Percentiles rank a stretch among this genome's conserved stretches.
These are phyloP conservation scores for Cocos nucifera DNA, from an alignment of 176 grass and related monocot genomes.

Conservation along the genomic window DNA sequence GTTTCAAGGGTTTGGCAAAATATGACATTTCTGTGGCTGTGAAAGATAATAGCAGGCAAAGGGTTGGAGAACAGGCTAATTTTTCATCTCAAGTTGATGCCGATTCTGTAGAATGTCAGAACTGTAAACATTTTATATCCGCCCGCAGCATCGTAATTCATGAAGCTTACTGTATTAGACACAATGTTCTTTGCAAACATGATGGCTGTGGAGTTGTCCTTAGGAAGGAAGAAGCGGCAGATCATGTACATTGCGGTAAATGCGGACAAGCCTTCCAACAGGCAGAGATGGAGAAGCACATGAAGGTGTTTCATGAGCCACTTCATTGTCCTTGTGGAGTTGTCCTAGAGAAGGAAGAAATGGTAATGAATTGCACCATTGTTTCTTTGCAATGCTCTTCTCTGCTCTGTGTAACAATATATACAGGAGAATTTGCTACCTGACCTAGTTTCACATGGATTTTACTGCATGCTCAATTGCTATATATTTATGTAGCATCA, in stretches of 20 bases:
- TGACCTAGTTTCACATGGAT: background rate
- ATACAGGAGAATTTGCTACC: background rate
- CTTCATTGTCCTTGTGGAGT: constrained; percentile 65
- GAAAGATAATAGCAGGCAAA: constrained; percentile 55
- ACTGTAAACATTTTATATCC: constrained; percentile 71
- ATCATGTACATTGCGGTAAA: constrained; percentile 77
- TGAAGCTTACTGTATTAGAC: constrained; percentile 87
- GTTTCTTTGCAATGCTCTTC: background rate
- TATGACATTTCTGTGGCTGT: constrained; percentile 66
- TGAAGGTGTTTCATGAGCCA: constrained; percentile 94
- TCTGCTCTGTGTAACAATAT: background rate
- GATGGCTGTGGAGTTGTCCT: constrained; percentile 76
- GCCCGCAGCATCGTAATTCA: constrained; percentile 52
- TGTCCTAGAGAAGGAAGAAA: constrained; percentile 84
- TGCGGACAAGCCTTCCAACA: constrained; percentile 73
- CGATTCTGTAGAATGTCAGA: constrained; percentile 66
- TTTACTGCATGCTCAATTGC: too few relatives aligned
- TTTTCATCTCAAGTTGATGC: constrained; percentile 19
- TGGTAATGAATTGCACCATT: constrained; percentile 39
- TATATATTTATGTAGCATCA: too few relatives aligned
- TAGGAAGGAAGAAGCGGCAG: constrained; percentile 59
- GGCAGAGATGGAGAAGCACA: constrained; percentile 87
- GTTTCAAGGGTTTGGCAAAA: constrained; percentile 73
- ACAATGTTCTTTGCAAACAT: constrained; percentile 69
- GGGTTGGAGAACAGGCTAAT: constrained; percentile 48